phyloP scores from a whole-genome alignment of 2,329 filamentous ascomycete genomes.

The Pestalotiopsis sp. region DNA sequence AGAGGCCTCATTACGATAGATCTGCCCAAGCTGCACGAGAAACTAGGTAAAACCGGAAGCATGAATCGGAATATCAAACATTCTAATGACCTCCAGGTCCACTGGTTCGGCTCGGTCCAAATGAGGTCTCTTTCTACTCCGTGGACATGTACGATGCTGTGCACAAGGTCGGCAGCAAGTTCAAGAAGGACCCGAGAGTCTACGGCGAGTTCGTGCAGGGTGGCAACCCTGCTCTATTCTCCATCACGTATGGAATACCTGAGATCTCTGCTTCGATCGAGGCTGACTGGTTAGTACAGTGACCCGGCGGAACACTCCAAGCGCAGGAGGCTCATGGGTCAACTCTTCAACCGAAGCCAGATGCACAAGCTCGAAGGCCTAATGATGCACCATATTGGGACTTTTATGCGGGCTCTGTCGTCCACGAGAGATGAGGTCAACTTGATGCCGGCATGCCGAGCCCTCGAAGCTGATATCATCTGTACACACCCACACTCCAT shows the following conservation, averaged over 20 bases:
- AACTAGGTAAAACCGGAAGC: not conserved
- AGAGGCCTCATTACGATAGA: not conserved
- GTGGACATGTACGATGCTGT: slow-evolving; percentile 5
- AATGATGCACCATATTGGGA: not conserved
- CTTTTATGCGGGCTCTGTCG: not conserved
- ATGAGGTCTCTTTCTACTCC: slow-evolving; percentile 39
- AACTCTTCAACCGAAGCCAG: slow-evolving; percentile 7
- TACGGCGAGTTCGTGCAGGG: slow-evolving; percentile 7
- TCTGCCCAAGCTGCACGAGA: not conserved
- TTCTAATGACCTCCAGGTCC: not conserved
- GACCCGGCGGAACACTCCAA: slow-evolving; percentile 4
- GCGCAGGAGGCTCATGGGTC: slow-evolving; percentile 3
- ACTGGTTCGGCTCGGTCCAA: slow-evolving; percentile 40
- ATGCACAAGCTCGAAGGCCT: slow-evolving; percentile 6
- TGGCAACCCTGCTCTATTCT: slow-evolving; percentile 6
- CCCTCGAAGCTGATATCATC: slow-evolving; percentile 9
- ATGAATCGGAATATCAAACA: not conserved
- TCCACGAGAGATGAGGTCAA: not conserved
- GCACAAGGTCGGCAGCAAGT: slow-evolving; percentile 9
- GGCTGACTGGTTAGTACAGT: not conserved
- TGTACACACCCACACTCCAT: not conserved
- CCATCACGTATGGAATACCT: slow-evolving; percentile 10
- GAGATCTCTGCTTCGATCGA: too few relatives aligned
- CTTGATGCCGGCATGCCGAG: not conserved
- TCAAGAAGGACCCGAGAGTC: slow-evolving; percentile 6